Percentiles rank a stretch among this genome's conserved stretches.
Evolutionary conservation across 306 rosid genomes (phyloP).

Genomic region (Malus fusca): DNA sequence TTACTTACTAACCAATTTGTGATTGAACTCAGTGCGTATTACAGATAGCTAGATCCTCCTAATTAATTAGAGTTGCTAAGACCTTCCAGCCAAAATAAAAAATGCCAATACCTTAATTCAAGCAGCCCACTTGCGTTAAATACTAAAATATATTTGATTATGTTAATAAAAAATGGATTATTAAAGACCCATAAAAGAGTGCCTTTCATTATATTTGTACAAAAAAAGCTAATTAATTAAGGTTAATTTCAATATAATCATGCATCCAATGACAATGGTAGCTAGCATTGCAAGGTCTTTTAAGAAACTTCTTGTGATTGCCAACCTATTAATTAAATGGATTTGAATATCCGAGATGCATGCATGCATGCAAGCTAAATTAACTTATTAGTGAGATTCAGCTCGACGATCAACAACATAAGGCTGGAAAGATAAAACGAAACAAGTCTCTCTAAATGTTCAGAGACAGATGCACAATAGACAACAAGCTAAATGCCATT

Average conservation of each 20-base stretch:
- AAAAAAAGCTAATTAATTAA: background rate
- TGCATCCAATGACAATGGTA: constrained; percentile 13
- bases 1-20: background rate
- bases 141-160: background rate
- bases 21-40: background rate
- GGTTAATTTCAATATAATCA: background rate
- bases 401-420: background rate
- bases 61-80: too few relatives aligned
- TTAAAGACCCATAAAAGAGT: background rate
- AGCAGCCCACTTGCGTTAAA: background rate
- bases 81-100: background rate
- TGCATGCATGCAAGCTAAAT: constrained; percentile 15
- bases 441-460: constrained; percentile 3
- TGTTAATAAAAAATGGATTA: background rate
- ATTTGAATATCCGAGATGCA: constrained; percentile 4
- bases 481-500: background rate
- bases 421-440: background rate
- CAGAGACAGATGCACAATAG: background rate
- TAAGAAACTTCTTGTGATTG: constrained; percentile 26
- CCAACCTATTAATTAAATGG: constrained; percentile 2
- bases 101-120: background rate
- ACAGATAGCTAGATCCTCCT: too few relatives aligned
- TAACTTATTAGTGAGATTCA: constrained; percentile 15
- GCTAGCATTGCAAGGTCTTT: background rate
- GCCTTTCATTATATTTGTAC: constrained; percentile 28